These are phyloP conservation scores for Atkinsonella texensis DNA, from an alignment of 2,329 filamentous ascomycete genomes.

Conservation along the genomic window DNA sequence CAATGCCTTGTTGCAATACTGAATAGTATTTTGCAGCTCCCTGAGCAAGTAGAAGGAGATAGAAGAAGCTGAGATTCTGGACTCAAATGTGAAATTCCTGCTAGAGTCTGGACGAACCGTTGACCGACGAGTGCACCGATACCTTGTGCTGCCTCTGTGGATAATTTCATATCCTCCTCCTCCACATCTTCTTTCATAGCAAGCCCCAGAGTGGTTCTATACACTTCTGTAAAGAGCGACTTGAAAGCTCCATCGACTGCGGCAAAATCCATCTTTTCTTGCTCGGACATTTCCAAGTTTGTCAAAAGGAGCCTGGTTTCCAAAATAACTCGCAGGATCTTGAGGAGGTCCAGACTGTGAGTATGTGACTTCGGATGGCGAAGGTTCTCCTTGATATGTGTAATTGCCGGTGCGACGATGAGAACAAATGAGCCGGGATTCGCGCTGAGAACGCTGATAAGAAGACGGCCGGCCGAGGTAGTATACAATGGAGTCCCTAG, in stretches of 20 bases:
- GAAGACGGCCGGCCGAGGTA: constrained; percentile 37
- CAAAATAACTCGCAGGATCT: constrained; percentile 38
- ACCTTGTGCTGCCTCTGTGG: constrained; percentile 33
- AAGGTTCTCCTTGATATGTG: constrained; percentile 38
- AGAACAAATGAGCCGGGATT: constrained; percentile 35
- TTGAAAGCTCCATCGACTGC: constrained; percentile 25
- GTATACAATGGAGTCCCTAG: constrained; percentile 41
- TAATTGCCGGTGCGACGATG: constrained; percentile 32
- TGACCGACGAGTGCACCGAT: constrained; percentile 34
- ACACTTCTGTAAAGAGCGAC: constrained; percentile 31
- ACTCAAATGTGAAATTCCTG: background rate
- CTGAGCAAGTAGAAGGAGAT: constrained; percentile 20
- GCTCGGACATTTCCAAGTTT: constrained; percentile 18
- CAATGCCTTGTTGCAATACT: constrained; percentile 16
- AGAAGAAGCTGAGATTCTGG: constrained; percentile 19
- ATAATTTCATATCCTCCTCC: constrained; percentile 27
- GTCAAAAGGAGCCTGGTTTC: constrained; percentile 31
- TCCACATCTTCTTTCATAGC: constrained; percentile 16
- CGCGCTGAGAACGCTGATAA: constrained; percentile 38
- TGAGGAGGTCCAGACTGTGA: constrained; percentile 40
- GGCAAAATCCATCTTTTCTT: constrained; percentile 26
- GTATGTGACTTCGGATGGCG: constrained; percentile 36
- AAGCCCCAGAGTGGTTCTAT: constrained; percentile 24
- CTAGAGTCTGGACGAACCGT: constrained; percentile 7
- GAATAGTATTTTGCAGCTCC: constrained; percentile 27